Evolutionary conservation across 441 rosid genomes (phyloP).

Genomic region (Cnidoscolus chayamansa): DNA sequence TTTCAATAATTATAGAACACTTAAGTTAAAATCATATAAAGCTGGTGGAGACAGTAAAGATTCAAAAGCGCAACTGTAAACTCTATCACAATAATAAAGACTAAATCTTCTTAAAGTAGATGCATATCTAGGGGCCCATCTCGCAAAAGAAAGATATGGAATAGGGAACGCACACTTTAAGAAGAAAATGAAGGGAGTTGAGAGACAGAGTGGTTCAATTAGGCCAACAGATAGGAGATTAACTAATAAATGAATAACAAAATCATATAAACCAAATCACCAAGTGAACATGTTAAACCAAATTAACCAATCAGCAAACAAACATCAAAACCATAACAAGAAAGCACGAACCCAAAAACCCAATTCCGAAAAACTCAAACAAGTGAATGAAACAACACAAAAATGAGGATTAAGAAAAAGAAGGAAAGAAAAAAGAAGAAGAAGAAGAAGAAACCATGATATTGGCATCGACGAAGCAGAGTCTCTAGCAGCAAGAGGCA

Average conservation of each 20-base stretch:
- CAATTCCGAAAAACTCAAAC: constrained; percentile 11
- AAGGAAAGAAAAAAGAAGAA: background rate
- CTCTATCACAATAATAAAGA: constrained; percentile 17
- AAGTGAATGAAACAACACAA: constrained; percentile 8
- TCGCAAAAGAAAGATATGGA: constrained; percentile 11
- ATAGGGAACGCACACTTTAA: background rate
- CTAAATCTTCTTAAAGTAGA: constrained; percentile 17
- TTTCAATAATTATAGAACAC: constrained; percentile 10
- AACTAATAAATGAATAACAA: constrained; percentile 10
- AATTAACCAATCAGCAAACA: background rate
- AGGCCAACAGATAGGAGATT: constrained; percentile 6
- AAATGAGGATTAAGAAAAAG: background rate
- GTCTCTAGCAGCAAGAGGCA: constrained; percentile 64
- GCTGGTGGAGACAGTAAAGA: constrained; percentile 7
- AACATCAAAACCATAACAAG: constrained; percentile 11
- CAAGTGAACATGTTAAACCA: background rate
- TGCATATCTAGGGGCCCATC: constrained; percentile 21
- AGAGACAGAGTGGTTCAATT: background rate
- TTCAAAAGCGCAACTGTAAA: constrained; percentile 10
- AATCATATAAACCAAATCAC: background rate
- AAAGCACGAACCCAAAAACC: constrained; percentile 6
- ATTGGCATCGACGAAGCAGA: constrained; percentile 75
- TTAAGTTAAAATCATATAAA: constrained; percentile 3
- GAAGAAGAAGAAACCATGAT: constrained; percentile 47
- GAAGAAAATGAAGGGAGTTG: background rate